Evolutionary conservation across 148 eudicot genomes (phyloP).

Genomic region (Limonium bicolor): DNA sequence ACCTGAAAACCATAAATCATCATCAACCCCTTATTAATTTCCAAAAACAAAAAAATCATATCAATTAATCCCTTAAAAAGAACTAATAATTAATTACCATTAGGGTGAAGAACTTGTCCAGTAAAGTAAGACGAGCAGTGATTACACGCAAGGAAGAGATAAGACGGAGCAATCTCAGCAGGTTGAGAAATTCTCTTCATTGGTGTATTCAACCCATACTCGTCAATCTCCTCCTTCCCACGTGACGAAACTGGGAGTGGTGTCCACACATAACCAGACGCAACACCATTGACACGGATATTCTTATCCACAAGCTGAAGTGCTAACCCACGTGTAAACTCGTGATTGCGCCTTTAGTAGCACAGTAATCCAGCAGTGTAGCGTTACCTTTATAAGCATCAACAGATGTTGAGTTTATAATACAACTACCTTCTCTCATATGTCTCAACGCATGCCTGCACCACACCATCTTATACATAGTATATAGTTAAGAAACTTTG

Average conservation of each 20-base stretch:
- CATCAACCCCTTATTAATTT: not conserved
- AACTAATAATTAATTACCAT: not conserved
- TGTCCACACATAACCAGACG: constrained; percentile 49
- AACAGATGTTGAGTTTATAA: constrained; percentile 36
- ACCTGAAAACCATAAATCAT: no score
- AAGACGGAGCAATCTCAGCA: constrained; percentile 33
- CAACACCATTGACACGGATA: constrained; percentile 49
- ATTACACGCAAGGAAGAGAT: constrained; percentile 35
- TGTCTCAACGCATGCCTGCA: constrained; percentile 20
- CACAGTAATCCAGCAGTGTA: constrained; percentile 22
- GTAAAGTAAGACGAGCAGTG: constrained; percentile 39
- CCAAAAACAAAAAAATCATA: not conserved
- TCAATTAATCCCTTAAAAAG: not conserved
- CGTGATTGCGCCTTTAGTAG: constrained; percentile 22
- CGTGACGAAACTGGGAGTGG: constrained; percentile 21
- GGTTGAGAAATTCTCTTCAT: constrained; percentile 36
- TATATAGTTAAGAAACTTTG: no score
- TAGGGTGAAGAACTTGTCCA: constrained; percentile 9
- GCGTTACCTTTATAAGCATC: constrained; percentile 14
- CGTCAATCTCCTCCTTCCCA: constrained; percentile 7
- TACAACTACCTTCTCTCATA: constrained; percentile 24
- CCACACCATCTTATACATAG: no score
- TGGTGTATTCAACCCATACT: constrained; percentile 14
- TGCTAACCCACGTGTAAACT: constrained; percentile 19
- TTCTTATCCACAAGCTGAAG: constrained; percentile 17